Evolutionary conservation across 2,329 filamentous ascomycete species (phyloP).

Genomic region (Colletotrichum viniferum): DNA sequence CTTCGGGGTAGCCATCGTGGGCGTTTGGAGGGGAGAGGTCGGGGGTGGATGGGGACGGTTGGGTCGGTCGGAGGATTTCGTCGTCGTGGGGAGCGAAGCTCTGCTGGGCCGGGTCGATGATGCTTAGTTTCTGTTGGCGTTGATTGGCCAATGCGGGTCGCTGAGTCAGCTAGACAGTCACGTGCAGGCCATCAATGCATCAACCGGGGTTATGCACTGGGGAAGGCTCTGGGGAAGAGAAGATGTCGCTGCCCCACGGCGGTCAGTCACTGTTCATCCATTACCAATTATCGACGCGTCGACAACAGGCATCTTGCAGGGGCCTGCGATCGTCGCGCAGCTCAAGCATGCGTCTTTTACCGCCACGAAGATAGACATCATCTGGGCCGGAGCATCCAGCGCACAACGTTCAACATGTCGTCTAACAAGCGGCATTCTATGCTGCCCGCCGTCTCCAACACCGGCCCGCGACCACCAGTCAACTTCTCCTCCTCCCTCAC

Average conservation of each 20-base stretch:
- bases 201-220: slow-evolving; percentile 17
- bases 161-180: slow-evolving; percentile 28
- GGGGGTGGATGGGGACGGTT: slow-evolving; percentile 25
- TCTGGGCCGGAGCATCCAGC: slow-evolving; percentile 11
- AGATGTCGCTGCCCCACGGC: neutral
- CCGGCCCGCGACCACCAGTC: slow-evolving; percentile 64
- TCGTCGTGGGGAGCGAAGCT: slow-evolving; percentile 17
- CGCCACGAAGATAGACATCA: neutral
- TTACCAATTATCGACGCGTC: neutral
- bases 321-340: neutral
- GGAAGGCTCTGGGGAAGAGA: neutral
- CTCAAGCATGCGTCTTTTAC: slow-evolving; percentile 1
- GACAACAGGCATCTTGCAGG: neutral
- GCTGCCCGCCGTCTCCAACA: slow-evolving; percentile 55
- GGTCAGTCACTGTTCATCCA: neutral
- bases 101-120: slow-evolving; percentile 13
- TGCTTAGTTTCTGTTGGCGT: slow-evolving; percentile 18
- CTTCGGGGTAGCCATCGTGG: slow-evolving; percentile 49
- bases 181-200: neutral
- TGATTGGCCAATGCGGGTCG: slow-evolving; percentile 46
- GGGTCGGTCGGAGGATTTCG: slow-evolving; percentile 29
- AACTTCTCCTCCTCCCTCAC: slow-evolving; percentile 64
- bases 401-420: slow-evolving; percentile 36
- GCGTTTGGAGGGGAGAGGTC: slow-evolving; percentile 26
- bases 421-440: slow-evolving; percentile 60